phyloP scores from a whole-genome alignment of 2,329 filamentous ascomycete species.

The Arthrobotrys musiformis region DNA sequence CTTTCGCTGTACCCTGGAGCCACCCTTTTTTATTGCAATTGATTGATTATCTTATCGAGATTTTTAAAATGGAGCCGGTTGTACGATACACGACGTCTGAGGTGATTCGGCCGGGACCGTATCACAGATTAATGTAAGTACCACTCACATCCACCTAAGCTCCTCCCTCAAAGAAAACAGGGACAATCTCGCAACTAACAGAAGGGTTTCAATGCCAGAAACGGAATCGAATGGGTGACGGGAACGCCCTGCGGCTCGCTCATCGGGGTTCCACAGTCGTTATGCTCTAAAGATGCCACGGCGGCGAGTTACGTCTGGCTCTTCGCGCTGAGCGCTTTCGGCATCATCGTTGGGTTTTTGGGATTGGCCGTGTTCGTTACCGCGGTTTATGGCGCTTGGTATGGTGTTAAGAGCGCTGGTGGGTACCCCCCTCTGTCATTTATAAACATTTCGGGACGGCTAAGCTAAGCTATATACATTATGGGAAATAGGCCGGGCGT shows the following conservation, averaged over 20 bases:
- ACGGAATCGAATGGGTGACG: slow-evolving; percentile 10
- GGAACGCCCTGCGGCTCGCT: slow-evolving; percentile 2
- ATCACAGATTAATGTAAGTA: slow-evolving; percentile 6
- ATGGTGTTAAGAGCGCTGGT: slow-evolving; percentile 7
- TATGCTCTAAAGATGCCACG: slow-evolving; percentile 4
- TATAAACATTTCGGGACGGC: background rate
- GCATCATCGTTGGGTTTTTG: slow-evolving; percentile 8
- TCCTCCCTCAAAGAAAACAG: background rate
- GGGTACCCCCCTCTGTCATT: background rate
- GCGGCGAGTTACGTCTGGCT: background rate
- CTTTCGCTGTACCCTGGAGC: background rate
- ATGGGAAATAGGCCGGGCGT: background rate
- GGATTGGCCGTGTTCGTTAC: slow-evolving; percentile 4
- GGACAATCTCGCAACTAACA: background rate
- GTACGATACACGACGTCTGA: slow-evolving; percentile 12
- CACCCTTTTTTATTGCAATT: background rate
- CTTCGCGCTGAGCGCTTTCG: slow-evolving; percentile 7
- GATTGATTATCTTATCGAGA: background rate
- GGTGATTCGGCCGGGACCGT: slow-evolving; percentile 1
- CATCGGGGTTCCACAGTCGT: slow-evolving; percentile 4
- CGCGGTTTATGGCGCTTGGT: background rate
- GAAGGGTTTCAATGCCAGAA: background rate
- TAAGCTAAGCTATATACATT: background rate
- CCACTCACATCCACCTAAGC: background rate
- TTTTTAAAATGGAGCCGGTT: background rate